These are phyloP conservation scores for Quercus robur DNA, from an alignment of 306 rosid species.

Conservation along the genomic window DNA sequence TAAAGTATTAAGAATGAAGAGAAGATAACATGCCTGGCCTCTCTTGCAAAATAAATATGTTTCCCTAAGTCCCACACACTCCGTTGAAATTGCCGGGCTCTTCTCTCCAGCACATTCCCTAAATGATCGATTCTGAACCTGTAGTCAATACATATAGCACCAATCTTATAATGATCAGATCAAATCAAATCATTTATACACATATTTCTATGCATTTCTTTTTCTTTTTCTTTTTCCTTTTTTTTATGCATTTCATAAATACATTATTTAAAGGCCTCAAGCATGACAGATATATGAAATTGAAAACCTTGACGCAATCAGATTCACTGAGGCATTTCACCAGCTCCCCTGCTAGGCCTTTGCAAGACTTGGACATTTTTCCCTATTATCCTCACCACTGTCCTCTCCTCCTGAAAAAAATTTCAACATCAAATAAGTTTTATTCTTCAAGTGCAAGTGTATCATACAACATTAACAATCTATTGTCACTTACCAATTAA, in stretches of 20 bases:
- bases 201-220: neutral
- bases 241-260: neutral
- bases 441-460: neutral
- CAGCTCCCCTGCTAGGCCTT: constrained; percentile 78
- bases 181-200: constrained; percentile 18
- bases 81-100: constrained; percentile 80
- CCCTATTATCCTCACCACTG: constrained; percentile 7
- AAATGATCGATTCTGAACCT: constrained; percentile 72
- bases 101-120: constrained; percentile 86
- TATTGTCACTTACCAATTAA: neutral
- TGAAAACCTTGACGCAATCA: constrained; percentile 68
- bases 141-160: constrained; percentile 8
- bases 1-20: constrained; percentile 8
- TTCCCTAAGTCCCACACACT: constrained; percentile 90
- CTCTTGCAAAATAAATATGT: constrained; percentile 97
- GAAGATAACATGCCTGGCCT: constrained; percentile 64
- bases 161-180: neutral
- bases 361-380: constrained; percentile 88
- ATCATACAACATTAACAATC: neutral
- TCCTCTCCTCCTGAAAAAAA: neutral
- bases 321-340: constrained; percentile 93
- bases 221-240: too few relatives aligned
- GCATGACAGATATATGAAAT: neutral
- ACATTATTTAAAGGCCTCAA: neutral
- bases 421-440: too few relatives aligned